phyloP scores from a whole-genome alignment of 352 stramenopile species.

The Albugo laibachii region DNA sequence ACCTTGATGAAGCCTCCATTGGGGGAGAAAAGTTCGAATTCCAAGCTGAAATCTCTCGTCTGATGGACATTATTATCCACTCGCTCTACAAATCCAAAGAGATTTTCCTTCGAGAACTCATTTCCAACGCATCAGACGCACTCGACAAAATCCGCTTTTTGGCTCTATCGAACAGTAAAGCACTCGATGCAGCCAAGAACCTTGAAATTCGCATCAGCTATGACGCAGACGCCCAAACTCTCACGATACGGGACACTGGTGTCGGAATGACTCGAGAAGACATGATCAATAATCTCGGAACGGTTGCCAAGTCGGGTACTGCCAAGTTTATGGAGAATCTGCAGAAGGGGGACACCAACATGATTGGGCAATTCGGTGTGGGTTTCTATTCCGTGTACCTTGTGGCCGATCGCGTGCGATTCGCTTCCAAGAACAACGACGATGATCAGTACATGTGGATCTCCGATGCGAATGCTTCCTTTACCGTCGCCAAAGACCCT shows the following conservation, averaged over 20 bases:
- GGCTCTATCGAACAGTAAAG: conserved; percentile 77
- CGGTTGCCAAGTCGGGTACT: conserved; percentile 96
- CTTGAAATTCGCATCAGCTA: conserved; percentile 95
- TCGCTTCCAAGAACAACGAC: conserved; percentile 94
- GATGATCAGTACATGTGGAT: conserved; percentile 98
- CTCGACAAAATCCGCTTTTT: conserved; percentile 99
- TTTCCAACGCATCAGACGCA: conserved; percentile 97
- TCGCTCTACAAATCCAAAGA: conserved; percentile 95
- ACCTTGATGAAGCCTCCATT: conserved; percentile 17
- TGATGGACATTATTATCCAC: conserved; percentile 99
- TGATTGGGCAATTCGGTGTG: conserved; percentile 99
- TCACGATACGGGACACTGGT: conserved; percentile 97
- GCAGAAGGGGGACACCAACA: conserved; percentile 77
- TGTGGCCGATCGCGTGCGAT: conserved; percentile 88
- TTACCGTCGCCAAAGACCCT: conserved; percentile 92
- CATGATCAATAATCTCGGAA: conserved; percentile 92
- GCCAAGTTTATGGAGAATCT: conserved; percentile 97
- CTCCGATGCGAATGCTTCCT: conserved; percentile 91
- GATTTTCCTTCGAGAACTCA: conserved; percentile 98
- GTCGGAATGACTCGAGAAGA: conserved; percentile 98
- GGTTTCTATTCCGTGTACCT: conserved; percentile 99
- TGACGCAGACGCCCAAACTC: conserved; percentile 86
- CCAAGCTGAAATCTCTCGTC: conserved; percentile 92
- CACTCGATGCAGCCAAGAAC: conserved; percentile 62
- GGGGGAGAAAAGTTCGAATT: conserved; percentile 81